A percentile compares a stretch with the other conserved stretches of the same genome.
Conservation (phyloP, 768 basidiomycete species). For the Termitomyces bulborhizus region DNA sequence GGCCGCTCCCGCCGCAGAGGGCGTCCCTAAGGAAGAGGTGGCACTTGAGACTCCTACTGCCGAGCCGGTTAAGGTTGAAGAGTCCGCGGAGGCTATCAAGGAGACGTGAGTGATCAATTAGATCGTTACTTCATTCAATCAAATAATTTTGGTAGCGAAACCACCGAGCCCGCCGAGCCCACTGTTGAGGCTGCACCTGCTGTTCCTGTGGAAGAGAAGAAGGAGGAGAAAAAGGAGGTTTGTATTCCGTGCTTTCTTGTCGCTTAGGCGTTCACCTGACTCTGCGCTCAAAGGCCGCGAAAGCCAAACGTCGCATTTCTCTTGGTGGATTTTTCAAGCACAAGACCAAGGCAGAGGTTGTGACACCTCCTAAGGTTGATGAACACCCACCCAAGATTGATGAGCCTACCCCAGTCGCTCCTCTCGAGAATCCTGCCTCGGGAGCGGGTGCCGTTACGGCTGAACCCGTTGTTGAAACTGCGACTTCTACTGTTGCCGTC, state of each 20-base stretch:
- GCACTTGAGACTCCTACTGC: conserved; percentile 22
- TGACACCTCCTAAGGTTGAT: conserved; percentile 74
- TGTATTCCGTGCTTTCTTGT: background rate
- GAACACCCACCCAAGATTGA: conserved; percentile 89
- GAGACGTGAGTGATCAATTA: conserved; percentile 48
- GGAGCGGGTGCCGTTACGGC: conserved; percentile 31
- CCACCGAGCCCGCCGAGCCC: conserved; percentile 31
- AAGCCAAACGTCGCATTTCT: conserved; percentile 80
- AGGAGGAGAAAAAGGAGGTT: conserved; percentile 40
- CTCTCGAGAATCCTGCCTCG: conserved; percentile 72
- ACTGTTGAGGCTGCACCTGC: conserved; percentile 25
- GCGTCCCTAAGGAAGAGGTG: conserved; percentile 22
- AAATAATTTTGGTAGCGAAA: conserved; percentile 28
- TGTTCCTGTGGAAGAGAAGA: conserved; percentile 31
- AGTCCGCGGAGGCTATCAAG: conserved; percentile 56
- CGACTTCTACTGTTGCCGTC: conserved; percentile 11
- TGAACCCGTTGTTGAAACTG: conserved; percentile 25
- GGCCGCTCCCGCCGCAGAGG: conserved; percentile 36
- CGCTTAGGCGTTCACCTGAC: background rate
- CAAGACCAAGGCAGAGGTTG: conserved; percentile 59
- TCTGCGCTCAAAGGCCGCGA: conserved; percentile 36
- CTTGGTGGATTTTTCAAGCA: conserved; percentile 81
- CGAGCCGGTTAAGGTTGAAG: conserved; percentile 38
- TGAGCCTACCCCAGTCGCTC: conserved; percentile 74
- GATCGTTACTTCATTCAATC: background rate